Percentiles rank a stretch among this genome's conserved stretches.
phyloP scores from a whole-genome alignment of 2,329 filamentous ascomycete genomes.

The Davidsoniella australis region DNA sequence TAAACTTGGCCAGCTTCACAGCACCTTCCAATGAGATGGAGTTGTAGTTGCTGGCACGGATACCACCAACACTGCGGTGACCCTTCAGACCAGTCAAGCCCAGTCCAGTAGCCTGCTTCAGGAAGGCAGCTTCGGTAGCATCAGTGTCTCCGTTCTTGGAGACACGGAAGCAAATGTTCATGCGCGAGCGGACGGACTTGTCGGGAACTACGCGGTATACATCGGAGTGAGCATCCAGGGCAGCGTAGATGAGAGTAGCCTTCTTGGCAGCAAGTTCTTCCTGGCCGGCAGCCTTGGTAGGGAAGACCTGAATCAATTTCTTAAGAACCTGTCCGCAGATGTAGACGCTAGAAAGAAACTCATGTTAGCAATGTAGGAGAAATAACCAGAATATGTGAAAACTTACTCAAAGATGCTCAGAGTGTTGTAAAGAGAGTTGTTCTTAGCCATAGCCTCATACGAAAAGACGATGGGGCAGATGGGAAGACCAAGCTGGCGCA shows the following conservation, averaged over 20 bases:
- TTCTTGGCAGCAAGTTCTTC: conserved; percentile 58
- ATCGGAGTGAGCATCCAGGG: conserved; percentile 54
- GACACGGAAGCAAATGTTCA: conserved; percentile 91
- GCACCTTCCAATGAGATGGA: conserved; percentile 53
- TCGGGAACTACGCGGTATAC: conserved; percentile 66
- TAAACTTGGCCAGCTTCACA: conserved; percentile 49
- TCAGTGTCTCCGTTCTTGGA: conserved; percentile 40
- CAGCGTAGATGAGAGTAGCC: conserved; percentile 56
- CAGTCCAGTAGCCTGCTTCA: conserved; percentile 50
- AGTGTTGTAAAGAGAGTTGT: conserved; percentile 92
- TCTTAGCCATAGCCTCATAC: conserved; percentile 75
- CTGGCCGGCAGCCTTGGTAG: conserved; percentile 59
- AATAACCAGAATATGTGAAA: not conserved
- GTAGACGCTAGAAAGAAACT: conserved; percentile 44
- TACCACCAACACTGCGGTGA: conserved; percentile 72
- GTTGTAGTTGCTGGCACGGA: conserved; percentile 81
- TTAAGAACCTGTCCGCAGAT: conserved; percentile 79
- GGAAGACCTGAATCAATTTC: conserved; percentile 47
- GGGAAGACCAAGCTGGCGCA: conserved; percentile 60
- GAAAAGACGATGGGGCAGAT: conserved; percentile 65
- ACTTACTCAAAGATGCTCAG: conserved; percentile 73
- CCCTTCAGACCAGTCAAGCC: conserved; percentile 73
- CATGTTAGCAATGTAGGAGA: not conserved
- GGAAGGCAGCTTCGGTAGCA: conserved; percentile 61
- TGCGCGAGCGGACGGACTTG: conserved; percentile 59